Evolutionary conservation across 805 yeast genomes (phyloP).

Genomic region (Zygosaccharomyces kombuchaensis): DNA sequence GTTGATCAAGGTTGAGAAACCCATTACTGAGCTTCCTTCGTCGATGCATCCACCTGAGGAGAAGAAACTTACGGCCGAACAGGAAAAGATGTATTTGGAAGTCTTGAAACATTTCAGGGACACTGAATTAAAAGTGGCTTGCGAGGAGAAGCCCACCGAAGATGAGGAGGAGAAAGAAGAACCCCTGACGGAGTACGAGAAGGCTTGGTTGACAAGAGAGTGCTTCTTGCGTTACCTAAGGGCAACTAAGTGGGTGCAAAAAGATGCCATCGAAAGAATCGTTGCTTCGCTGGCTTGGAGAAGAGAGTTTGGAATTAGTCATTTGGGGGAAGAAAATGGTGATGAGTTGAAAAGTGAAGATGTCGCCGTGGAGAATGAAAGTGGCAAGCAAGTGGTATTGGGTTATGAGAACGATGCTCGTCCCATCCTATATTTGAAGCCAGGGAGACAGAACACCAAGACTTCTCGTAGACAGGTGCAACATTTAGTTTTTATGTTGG

Average conservation of each 20-base stretch:
- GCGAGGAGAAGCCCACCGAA: conserved; percentile 40
- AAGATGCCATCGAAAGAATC: conserved; percentile 69
- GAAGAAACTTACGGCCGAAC: conserved; percentile 45
- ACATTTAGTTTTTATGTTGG: conserved; percentile 88
- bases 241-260: conserved; percentile 85
- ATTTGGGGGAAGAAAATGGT: conserved; percentile 41
- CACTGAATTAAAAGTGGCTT: conserved; percentile 48
- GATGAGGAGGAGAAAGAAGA: conserved; percentile 34
- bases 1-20: conserved; percentile 37
- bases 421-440: conserved; percentile 88
- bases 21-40: conserved; percentile 54
- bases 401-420: conserved; percentile 89
- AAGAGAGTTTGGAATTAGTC: conserved; percentile 76
- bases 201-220: conserved; percentile 90
- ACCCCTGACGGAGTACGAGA: conserved; percentile 48
- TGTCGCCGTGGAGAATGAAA: conserved; percentile 66
- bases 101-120: conserved; percentile 61
- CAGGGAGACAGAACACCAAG: conserved; percentile 94
- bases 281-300: conserved; percentile 86
- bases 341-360: conserved; percentile 52
- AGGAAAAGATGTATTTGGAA: conserved; percentile 55
- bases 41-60: conserved; percentile 49
- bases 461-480: conserved; percentile 90
- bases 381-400: conserved; percentile 87
- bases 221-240: conserved; percentile 85